Percentiles rank a stretch among this genome's conserved stretches.
Evolutionary conservation across 2,329 filamentous ascomycete genomes (phyloP).

Genomic region (Fusarium albosuccineum): DNA sequence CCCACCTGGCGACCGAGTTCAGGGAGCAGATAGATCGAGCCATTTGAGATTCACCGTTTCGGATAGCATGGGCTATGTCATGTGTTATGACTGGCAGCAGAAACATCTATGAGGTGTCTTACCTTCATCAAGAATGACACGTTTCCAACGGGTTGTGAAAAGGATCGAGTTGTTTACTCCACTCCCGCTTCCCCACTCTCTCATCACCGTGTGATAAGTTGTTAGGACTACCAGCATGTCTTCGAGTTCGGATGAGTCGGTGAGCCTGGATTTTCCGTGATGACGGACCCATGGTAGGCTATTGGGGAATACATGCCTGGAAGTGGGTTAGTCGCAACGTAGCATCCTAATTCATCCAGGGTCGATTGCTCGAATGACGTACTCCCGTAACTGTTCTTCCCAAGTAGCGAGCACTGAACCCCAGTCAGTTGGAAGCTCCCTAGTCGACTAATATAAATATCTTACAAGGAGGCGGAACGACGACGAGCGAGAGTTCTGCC

Average conservation of each 20-base stretch:
- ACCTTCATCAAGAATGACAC: conserved; percentile 20
- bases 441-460: neutral
- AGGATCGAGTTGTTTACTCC: conserved; percentile 33
- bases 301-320: conserved; percentile 38
- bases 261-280: conserved; percentile 45
- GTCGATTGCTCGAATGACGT: neutral
- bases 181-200: conserved; percentile 48
- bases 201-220: conserved; percentile 56
- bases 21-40: conserved; percentile 52
- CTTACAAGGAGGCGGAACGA: neutral
- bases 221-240: conserved; percentile 50
- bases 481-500: neutral
- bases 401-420: conserved; percentile 51
- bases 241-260: conserved; percentile 20
- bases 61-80: conserved; percentile 5
- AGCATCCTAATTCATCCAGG: too few relatives aligned
- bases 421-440: neutral
- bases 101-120: neutral
- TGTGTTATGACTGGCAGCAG: too few relatives aligned
- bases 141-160: conserved; percentile 53
- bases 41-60: conserved; percentile 7
- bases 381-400: conserved; percentile 50
- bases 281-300: conserved; percentile 46
- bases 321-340: neutral
- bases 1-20: conserved; percentile 55